phyloP scores from a whole-genome alignment of 176 grass and related monocot species.

The Rhynchospora pubera region DNA sequence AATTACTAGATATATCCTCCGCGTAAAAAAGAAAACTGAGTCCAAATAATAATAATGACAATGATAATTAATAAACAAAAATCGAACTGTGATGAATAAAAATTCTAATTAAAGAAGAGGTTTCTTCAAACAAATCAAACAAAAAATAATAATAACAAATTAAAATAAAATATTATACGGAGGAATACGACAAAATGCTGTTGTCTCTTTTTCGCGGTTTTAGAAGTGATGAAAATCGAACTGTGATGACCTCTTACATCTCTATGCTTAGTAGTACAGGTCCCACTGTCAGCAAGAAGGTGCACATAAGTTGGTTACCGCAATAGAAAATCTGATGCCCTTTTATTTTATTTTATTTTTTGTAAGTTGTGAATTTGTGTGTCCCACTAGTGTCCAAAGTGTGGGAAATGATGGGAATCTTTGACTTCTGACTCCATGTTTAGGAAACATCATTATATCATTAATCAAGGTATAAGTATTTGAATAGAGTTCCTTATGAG shows the following conservation, averaged over 20 bases:
- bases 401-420: conserved; percentile 1
- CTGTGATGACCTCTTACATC: background rate
- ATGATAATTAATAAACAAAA: too few species aligned
- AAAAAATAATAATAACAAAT: too few species aligned
- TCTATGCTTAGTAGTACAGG: background rate
- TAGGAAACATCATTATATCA: background rate
- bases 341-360: background rate
- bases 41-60: too few species aligned
- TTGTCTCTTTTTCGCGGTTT: too few species aligned
- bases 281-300: background rate
- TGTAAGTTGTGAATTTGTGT: background rate
- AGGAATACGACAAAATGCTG: too few species aligned
- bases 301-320: background rate
- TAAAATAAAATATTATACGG: too few species aligned
- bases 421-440: background rate
- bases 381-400: background rate
- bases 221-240: background rate
- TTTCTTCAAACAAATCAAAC: too few species aligned
- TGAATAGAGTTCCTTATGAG: background rate
- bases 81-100: too few species aligned
- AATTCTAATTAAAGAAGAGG: too few species aligned
- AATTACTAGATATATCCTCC: too few species aligned
- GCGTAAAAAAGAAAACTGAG: too few species aligned
- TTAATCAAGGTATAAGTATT: background rate
- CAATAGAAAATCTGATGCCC: background rate